A percentile compares a stretch with the other conserved stretches of the same genome.
Evolutionary conservation across 768 basidiomycete species (phyloP).

Genomic region (Serendipita indica): DNA sequence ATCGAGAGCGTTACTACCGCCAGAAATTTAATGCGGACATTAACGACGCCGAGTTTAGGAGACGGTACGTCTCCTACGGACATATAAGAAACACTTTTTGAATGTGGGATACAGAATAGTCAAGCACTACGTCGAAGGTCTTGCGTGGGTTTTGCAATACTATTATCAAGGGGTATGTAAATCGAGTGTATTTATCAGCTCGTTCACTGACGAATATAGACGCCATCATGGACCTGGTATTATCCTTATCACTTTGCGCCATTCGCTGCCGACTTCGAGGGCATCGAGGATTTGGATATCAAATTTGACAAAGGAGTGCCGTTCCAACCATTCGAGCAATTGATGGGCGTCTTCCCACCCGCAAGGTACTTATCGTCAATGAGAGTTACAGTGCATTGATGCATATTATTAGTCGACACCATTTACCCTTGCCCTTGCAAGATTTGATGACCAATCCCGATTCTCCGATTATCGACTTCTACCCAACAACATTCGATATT

Average conservation of each 20-base stretch:
- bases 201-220: conserved; percentile 28
- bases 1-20: conserved; percentile 85
- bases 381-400: background rate
- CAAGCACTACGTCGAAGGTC: conserved; percentile 77
- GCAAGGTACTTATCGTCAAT: conserved; percentile 46
- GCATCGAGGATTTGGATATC: conserved; percentile 64
- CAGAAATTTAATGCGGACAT: conserved; percentile 77
- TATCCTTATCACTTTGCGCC: conserved; percentile 98
- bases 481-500: conserved; percentile 79
- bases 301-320: conserved; percentile 67
- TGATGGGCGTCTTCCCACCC: conserved; percentile 97
- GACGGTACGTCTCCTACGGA: conserved; percentile 41
- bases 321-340: conserved; percentile 92
- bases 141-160: conserved; percentile 91
- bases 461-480: conserved; percentile 93
- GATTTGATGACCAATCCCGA: conserved; percentile 70
- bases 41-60: conserved; percentile 56
- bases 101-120: conserved; percentile 42
- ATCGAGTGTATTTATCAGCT: background rate
- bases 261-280: conserved; percentile 86
- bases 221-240: conserved; percentile 97
- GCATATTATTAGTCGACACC: conserved; percentile 47
- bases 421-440: conserved; percentile 80
- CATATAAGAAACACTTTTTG: background rate
- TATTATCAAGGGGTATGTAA: conserved; percentile 89